phyloP scores from a whole-genome alignment of 2,329 filamentous ascomycete genomes.

The Fusarium sp. region DNA sequence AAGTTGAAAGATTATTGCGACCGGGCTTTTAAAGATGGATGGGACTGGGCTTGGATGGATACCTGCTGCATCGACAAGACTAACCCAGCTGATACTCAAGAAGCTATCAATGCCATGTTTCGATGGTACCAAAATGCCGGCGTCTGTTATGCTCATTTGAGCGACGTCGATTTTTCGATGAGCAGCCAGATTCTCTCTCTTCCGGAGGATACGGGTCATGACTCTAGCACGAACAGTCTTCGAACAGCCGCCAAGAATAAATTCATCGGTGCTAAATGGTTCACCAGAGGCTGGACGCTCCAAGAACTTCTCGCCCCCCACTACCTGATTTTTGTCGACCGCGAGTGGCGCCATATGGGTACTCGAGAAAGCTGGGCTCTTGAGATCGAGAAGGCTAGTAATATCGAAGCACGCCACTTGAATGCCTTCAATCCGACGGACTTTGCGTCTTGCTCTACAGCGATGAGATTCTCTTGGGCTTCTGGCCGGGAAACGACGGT shows the following conservation, averaged over 20 bases:
- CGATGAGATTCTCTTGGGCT: neutral
- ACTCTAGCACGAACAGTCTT: neutral
- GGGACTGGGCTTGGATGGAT: neutral
- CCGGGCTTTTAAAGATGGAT: neutral
- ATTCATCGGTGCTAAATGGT: neutral
- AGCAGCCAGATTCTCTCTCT: neutral
- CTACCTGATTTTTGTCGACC: neutral
- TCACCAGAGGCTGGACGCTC: neutral
- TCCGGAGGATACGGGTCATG: fast-evolving
- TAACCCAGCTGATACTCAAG: neutral
- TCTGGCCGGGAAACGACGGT: neutral
- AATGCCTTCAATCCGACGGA: neutral
- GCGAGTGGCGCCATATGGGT: neutral
- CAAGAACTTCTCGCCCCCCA: neutral
- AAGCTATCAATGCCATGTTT: neutral
- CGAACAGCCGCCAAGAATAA: fast-evolving
- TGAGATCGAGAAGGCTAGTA: neutral
- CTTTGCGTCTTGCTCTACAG: neutral
- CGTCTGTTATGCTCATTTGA: neutral
- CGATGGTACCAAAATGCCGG: neutral
- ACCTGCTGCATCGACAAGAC: neutral
- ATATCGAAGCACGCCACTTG: neutral
- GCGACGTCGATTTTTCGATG: neutral
- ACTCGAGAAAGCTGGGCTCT: neutral
- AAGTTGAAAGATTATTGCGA: neutral